These are phyloP conservation scores for Turritis glabra DNA, from an alignment of 345 rosid genomes.

Conservation along the genomic window DNA sequence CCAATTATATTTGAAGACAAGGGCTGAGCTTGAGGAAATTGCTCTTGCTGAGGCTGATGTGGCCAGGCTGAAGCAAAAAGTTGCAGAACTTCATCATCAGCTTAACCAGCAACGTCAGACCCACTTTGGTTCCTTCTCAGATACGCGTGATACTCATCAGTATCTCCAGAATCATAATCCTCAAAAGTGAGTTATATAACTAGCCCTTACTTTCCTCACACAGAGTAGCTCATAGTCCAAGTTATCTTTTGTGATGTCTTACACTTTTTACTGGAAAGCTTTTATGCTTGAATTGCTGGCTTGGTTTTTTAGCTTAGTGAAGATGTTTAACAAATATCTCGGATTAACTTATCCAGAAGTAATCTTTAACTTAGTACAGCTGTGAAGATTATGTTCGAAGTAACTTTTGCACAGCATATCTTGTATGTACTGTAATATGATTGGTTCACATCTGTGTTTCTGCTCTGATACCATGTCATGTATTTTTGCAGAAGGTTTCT, in stretches of 20 bases:
- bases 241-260: neutral
- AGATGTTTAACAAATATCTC: constrained; percentile 11
- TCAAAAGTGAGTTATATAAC: constrained; percentile 68
- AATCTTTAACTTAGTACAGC: neutral
- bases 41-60: constrained; percentile 99
- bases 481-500: constrained; percentile 73
- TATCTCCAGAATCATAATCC: constrained; percentile 72
- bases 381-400: constrained; percentile 1
- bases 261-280: constrained; percentile 3
- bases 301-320: constrained; percentile 10
- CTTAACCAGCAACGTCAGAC: constrained; percentile 95
- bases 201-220: constrained; percentile 10
- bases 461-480: constrained; percentile 14
- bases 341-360: neutral
- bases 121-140: constrained; percentile 79
- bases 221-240: neutral
- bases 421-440: constrained; percentile 7
- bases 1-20: constrained; percentile 65
- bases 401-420: constrained; percentile 5
- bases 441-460: constrained; percentile 16
- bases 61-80: constrained; percentile 97
- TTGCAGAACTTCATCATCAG: constrained; percentile 97
- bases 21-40: constrained; percentile 99
- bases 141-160: constrained; percentile 72
- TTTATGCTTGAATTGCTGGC: neutral